These are phyloP conservation scores for Erysiphe pulchra DNA, from an alignment of 2,329 filamentous ascomycete genomes.

Conservation along the genomic window DNA sequence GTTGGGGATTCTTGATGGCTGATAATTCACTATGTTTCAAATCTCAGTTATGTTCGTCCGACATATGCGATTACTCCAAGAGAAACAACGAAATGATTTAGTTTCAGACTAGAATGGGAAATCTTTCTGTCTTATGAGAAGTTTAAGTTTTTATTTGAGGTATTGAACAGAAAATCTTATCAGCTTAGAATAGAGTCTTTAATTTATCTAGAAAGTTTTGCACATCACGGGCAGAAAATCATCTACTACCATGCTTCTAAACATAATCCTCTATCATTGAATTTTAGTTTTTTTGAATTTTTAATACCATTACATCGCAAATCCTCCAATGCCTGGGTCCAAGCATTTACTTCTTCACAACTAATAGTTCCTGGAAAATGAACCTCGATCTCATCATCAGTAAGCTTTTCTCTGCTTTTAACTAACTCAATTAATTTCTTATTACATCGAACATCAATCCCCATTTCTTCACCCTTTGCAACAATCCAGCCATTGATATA, in stretches of 20 bases:
- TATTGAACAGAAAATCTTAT: no score
- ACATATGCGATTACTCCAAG: conserved; percentile 51
- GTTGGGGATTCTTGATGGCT: neutral
- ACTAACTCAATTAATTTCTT: conserved; percentile 20
- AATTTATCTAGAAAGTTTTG: neutral
- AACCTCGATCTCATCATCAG: conserved; percentile 10
- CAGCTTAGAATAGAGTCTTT: no score
- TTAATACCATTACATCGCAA: neutral
- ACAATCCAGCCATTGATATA: conserved; percentile 33
- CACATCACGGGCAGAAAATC: neutral
- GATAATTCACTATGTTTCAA: conserved; percentile 1
- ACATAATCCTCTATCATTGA: neutral
- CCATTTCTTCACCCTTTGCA: conserved; percentile 6
- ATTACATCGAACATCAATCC: conserved; percentile 16
- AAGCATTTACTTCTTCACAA: neutral
- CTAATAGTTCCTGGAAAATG: conserved; percentile 1
- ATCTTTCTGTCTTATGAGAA: no score
- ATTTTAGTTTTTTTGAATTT: neutral
- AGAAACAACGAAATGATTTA: conserved; percentile 5
- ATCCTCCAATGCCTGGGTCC: neutral
- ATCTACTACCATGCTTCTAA: neutral
- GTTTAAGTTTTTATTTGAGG: no score
- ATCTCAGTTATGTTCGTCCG: conserved; percentile 48
- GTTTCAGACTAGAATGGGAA: no score
- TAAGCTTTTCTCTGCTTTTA: conserved; percentile 14